Evolutionary conservation across 495 filamentous ascomycete genomes (phyloP), one percentile per base, ranked within the genome.

Genomic region (Podospora australis): DNA sequence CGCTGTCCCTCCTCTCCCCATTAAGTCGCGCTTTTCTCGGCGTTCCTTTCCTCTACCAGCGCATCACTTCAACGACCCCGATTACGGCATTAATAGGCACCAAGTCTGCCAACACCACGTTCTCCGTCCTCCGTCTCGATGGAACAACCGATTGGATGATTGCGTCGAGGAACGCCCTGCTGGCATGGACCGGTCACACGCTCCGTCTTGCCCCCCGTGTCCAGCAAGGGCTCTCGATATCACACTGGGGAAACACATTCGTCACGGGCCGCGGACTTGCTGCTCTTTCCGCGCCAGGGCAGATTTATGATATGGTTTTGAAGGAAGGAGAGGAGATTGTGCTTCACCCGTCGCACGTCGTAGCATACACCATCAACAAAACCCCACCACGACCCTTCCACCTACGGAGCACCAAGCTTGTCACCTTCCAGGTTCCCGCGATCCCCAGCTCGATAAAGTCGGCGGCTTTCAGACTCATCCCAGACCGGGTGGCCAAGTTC

Each of bases 71-170:
- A 1, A 86, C 90, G 2, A 86, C 77, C 35, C 90, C 91, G 2
- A 79, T 96, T 50, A 90, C 83, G 6, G 87, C 87, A 25, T 71
- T 97, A 48, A 82, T 98, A 45, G 85, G 87, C 19, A 87, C 90
- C 24, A 92, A 88, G 63, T 86, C 88, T 2, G 80, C 86, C 5
- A 75, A 79, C 39, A 88, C 90, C 0, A 90, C 89, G 7, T 90
- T 98, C 56, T 80, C 82, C 16, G 80, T 95, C 14, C 73, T 98
- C 14, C 81, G 90, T 57, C 79, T 98, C 28, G 87, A 98, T 73
- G 92, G 92, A 23, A 87, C 88, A n/a, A 78, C 86, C 49, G 92
- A 98, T 70, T 98, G 94, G 92, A 89, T 91, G 74, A 70, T 98
- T 22, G 75, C 86, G 9, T 90, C 95, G 63, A 74, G 87, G 43